Conservation (phyloP, 768 basidiomycete genomes). For the Glaciozyma martinii region DNA sequence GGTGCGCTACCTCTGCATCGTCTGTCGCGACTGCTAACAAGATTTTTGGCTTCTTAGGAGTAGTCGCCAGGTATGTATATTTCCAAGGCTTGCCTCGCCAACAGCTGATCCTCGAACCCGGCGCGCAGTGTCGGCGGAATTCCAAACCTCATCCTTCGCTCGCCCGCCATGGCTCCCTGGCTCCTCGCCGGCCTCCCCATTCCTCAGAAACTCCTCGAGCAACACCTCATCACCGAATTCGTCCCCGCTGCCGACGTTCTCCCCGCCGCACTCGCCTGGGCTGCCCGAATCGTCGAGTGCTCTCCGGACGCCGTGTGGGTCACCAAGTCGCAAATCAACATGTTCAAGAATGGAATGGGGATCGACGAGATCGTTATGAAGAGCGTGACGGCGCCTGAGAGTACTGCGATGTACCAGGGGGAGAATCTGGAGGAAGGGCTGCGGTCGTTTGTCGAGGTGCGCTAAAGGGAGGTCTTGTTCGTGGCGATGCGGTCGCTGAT, state of each 20-base stretch:
- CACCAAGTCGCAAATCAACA: slow-evolving; percentile 60
- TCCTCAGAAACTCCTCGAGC: slow-evolving; percentile 56
- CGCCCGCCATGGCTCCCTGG: slow-evolving; percentile 52
- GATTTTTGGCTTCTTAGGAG: not conserved
- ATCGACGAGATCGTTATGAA: slow-evolving; percentile 48
- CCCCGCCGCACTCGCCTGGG: slow-evolving; percentile 54
- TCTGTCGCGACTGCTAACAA: not conserved
- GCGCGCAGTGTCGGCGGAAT: slow-evolving; percentile 17
- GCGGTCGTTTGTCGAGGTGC: no score
- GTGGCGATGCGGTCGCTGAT: no score
- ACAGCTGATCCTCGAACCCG: not conserved
- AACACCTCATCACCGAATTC: slow-evolving; percentile 64
- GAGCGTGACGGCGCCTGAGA: slow-evolving; percentile 37
- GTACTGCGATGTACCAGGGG: no score
- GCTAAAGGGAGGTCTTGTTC: no score
- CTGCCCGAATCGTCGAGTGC: slow-evolving; percentile 53
- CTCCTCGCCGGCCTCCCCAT: slow-evolving; percentile 63
- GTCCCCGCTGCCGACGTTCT: slow-evolving; percentile 53
- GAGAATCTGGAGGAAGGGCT: no score
- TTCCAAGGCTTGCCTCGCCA: not conserved
- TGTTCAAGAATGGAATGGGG: slow-evolving; percentile 48
- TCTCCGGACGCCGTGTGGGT: slow-evolving; percentile 72
- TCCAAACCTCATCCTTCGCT: slow-evolving; percentile 15
- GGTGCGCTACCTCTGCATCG: not conserved
- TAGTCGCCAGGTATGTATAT: not conserved